Evolutionary conservation across 306 rosid species (phyloP), one percentile per base, ranked within the genome.

Genomic region (Pueraria montana): DNA sequence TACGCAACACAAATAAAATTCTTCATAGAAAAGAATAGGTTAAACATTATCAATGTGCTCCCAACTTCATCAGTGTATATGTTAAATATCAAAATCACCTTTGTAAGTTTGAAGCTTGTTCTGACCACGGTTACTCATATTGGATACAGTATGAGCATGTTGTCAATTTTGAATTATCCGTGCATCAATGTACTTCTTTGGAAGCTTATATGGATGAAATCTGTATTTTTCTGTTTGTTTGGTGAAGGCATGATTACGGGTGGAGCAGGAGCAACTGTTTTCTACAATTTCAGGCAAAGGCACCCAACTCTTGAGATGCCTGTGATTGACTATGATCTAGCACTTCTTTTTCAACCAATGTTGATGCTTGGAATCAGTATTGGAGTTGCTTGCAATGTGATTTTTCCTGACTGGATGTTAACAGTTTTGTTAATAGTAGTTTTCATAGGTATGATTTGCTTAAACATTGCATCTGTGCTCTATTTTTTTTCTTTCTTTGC

Each of bases 351-450:
- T 74, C 95, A 93, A 84, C 97, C 97, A 26, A 83, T 93, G 94
- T 88, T 91, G 58, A 88, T 91, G 91, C 88, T 91, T 36, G 97
- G 97, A 65, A 91, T 93, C 82, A 93, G 95, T 82, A 82, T 93
- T 8, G 97, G 97, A 53, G 97, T 93, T 18, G 90, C 91, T 45
- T 91, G 88, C 86, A 93, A 91, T 48, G 91, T 93, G 45, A 86
- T 89, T 85, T 93, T 93, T 50, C 91, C 95, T 10, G 92, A 93
- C 6, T 93, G 95, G 95, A 89, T 93, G 95, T 85, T 93, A 81
- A 91, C 95, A 4, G 71, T 89, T 84, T 81, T 90, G 8, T 80
- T 88, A 34, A 90, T 93, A 24, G 46, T 93, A 23, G 86, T 89
- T 72, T 93, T 91, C 87, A 45, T 90, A 1, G 91, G 93, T 90